Base-by-base conservation (phyloP, 2,329 filamentous ascomycete genomes). In the Botrytis byssoidea region DNA sequence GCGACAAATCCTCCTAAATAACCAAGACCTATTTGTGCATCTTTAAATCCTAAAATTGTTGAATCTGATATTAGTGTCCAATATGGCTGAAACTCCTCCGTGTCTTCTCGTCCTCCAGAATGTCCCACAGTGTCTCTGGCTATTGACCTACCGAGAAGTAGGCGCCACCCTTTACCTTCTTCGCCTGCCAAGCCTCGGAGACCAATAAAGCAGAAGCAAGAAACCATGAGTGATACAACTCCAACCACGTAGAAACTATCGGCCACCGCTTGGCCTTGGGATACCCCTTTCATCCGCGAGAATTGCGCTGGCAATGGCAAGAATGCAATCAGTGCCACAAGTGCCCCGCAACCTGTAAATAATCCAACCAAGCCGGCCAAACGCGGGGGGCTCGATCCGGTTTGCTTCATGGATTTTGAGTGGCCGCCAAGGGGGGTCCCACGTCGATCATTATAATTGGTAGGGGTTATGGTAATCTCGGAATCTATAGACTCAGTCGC, bases 1-100 rank as follows among this genome's bases (percentile, higher is more conserved):
- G 95, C 95, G 3, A 99, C 95, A 79, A 98, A 98, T 1, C 96
- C 96, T 75, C 95, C 96, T 0, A 98, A 85, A 80, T 98, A 99
- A 42, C 93, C 95, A 0, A 98, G 87, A 29, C 90, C 91, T 75
- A 99, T 97, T 77, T 92, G 89, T 16, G 90, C 86, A 80, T 97
- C 93, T 14, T 85, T 89, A 78, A 94, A 89, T 22, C 92, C 95
- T 18, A 97, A 87, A 10, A 89, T 78, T 78, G 95, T 81, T 51
- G 92, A 87, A 75, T 90, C 85, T 75, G 87, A 83, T 70, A 93
- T 84, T 71, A 92, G 86, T 76, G 88, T 84, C 74, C 86, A 85
- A 78, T 89, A 91, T 0, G 89, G 88, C 0, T 89, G 81, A 42
- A 87, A 82, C 16, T 74, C 74, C 32, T 70, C 59, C 61, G 63